Evolutionary conservation across 106 monocot genomes (phyloP).

Genomic region (Phalaenopsis aphrodite): DNA sequence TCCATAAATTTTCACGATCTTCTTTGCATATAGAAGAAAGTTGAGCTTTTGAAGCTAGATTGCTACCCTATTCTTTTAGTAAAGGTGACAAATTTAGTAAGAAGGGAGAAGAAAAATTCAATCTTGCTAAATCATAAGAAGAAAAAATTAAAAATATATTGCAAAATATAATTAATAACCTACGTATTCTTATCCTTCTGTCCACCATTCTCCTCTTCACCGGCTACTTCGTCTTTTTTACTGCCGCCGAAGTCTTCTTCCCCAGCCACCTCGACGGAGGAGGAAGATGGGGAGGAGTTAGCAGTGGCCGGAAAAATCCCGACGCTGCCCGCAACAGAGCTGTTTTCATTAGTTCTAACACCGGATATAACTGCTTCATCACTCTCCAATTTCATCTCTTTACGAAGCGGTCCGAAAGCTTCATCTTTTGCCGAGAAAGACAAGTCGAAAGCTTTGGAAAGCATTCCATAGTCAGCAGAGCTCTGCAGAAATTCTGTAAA

Average conservation of each 20-base stretch:
- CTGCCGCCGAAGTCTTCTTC: background rate
- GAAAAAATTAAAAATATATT: background rate
- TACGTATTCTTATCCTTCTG: background rate
- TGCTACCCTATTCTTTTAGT: background rate
- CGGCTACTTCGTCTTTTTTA: background rate
- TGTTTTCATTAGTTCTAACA: too few species aligned
- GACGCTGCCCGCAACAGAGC: too few species aligned
- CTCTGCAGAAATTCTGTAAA: background rate
- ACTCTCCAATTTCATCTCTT: background rate
- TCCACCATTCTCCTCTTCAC: background rate
- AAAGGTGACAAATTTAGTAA: background rate
- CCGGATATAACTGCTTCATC: background rate
- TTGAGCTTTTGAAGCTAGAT: background rate
- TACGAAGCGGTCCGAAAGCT: too few species aligned
- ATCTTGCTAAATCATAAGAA: background rate
- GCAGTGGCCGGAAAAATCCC: background rate
- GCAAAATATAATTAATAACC: background rate
- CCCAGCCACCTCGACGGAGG: background rate
- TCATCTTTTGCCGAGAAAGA: background rate
- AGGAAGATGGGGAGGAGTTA: background rate
- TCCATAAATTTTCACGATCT: background rate
- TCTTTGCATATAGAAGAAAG: background rate
- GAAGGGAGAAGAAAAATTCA: background rate
- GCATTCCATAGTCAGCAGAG: slow-evolving; percentile 2
- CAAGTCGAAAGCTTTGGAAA: background rate